These are phyloP conservation scores for Phytomonas sp. DNA, from an alignment of 208 protist genomes.

Conservation along the genomic window DNA sequence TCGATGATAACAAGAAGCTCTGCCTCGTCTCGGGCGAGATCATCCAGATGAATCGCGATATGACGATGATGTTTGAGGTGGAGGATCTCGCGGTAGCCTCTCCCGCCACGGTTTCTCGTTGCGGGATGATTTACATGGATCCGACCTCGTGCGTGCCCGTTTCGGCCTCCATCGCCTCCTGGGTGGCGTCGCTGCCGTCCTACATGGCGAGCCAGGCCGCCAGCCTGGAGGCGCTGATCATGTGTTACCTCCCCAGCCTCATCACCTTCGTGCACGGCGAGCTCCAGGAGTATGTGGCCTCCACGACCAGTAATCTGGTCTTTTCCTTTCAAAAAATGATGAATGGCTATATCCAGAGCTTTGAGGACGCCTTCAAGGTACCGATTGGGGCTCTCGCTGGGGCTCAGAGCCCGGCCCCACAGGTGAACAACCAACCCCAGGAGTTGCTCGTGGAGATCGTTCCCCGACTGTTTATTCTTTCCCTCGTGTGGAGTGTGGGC, in stretches of 20 bases:
- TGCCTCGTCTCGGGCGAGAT: constrained; percentile 94
- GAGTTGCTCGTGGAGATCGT: constrained; percentile 42
- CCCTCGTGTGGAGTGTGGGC: constrained; percentile 95
- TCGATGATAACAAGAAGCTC: constrained; percentile 95
- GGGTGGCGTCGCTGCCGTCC: constrained; percentile 65
- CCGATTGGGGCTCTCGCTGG: constrained; percentile 10
- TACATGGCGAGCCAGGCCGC: constrained; percentile 76
- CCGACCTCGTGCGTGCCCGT: constrained; percentile 84
- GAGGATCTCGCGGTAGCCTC: constrained; percentile 95
- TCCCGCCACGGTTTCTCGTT: constrained; percentile 96
- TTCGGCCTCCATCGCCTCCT: constrained; percentile 67
- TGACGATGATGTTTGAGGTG: constrained; percentile 98
- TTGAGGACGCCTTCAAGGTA: constrained; percentile 23
- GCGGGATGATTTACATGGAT: constrained; percentile 98
- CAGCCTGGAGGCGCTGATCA: constrained; percentile 43
- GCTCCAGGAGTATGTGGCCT: constrained; percentile 88
- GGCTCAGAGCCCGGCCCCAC: constrained; percentile 10
- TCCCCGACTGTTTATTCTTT: constrained; percentile 94
- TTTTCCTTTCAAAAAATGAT: constrained; percentile 92
- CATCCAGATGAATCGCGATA: constrained; percentile 92
- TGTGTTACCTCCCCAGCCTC: constrained; percentile 70
- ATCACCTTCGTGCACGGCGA: constrained; percentile 80
- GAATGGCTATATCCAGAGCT: constrained; percentile 78
- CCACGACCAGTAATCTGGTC: constrained; percentile 90
- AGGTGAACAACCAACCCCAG: constrained; percentile 30